Evolutionary conservation across 2,329 filamentous ascomycete species (phyloP).

Genomic region (Proliferodiscus dingleyae): DNA sequence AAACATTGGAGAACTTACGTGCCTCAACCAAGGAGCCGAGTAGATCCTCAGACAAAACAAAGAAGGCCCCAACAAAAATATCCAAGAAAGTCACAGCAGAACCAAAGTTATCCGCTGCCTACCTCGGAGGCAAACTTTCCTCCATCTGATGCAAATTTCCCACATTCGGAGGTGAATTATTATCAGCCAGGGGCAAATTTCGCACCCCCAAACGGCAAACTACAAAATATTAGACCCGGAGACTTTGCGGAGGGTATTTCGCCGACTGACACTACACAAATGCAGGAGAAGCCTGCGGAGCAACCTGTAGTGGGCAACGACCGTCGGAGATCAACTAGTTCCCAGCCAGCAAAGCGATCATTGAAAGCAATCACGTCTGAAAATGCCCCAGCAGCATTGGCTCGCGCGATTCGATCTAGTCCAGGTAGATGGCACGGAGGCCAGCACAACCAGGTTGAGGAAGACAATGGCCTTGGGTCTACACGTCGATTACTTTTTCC

Average conservation of each 20-base stretch:
- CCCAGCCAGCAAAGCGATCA: slow-evolving; percentile 22
- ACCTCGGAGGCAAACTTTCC: slow-evolving; percentile 18
- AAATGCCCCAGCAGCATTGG: slow-evolving; percentile 28
- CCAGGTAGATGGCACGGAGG: slow-evolving; percentile 43
- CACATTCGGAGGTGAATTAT: slow-evolving; percentile 50
- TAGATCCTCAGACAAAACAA: slow-evolving; percentile 45
- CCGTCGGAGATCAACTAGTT: slow-evolving; percentile 21
- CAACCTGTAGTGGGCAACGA: slow-evolving; percentile 10
- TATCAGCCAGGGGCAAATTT: slow-evolving; percentile 39
- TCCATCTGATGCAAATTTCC: slow-evolving; percentile 13
- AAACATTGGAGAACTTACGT: slow-evolving; percentile 64
- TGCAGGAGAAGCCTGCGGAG: slow-evolving; percentile 1
- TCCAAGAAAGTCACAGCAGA: slow-evolving; percentile 17
- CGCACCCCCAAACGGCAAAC: slow-evolving; percentile 24
- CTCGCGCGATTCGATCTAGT: slow-evolving; percentile 33
- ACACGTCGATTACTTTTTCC: slow-evolving; percentile 73
- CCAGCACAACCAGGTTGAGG: slow-evolving; percentile 50
- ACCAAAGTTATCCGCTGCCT: slow-evolving; percentile 2
- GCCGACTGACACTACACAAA: slow-evolving; percentile 3
- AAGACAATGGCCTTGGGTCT: slow-evolving; percentile 45
- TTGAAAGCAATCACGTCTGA: slow-evolving; percentile 29
- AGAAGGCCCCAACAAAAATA: too few species aligned
- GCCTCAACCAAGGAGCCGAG: slow-evolving; percentile 22
- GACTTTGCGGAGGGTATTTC: slow-evolving; percentile 13
- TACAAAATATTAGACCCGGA: slow-evolving; percentile 18